These are phyloP conservation scores for Massarina eburnea DNA, from an alignment of 2,329 filamentous ascomycete genomes.

Conservation along the genomic window DNA sequence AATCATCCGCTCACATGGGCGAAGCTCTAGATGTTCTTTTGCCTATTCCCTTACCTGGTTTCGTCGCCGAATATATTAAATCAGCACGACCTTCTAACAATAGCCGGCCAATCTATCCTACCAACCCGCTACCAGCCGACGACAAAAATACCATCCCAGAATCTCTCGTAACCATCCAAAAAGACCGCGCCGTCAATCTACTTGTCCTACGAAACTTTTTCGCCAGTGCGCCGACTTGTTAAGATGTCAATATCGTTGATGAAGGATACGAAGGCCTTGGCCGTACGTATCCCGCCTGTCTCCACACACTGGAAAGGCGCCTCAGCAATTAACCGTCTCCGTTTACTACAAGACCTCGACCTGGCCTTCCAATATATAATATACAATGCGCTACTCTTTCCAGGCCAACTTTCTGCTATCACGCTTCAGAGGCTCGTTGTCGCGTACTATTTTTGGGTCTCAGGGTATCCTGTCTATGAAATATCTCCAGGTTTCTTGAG, in stretches of 20 bases:
- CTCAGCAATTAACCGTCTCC: constrained; percentile 29
- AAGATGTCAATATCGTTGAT: constrained; percentile 26
- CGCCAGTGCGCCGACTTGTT: background rate
- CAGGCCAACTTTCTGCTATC: constrained; percentile 13
- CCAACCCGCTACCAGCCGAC: background rate
- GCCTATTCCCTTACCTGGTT: constrained; percentile 11
- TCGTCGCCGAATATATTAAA: constrained; percentile 23
- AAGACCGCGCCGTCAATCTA: constrained; percentile 5
- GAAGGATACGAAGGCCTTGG: constrained; percentile 27
- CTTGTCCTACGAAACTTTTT: constrained; percentile 3
- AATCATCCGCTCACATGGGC: background rate
- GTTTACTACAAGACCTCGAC: constrained; percentile 29
- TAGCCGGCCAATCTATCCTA: constrained; percentile 8
- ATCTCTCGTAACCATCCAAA: background rate
- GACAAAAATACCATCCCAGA: constrained; percentile 2
- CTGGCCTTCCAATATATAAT: constrained; percentile 36
- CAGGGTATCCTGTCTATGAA: constrained; percentile 8
- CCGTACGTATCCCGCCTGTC: constrained; percentile 20
- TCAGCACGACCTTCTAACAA: constrained; percentile 20
- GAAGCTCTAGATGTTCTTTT: background rate
- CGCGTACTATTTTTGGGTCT: constrained; percentile 30
- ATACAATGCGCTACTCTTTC: constrained; percentile 25
- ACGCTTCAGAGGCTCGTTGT: constrained; percentile 14
- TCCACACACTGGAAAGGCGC: constrained; percentile 20
- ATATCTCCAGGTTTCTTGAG: constrained; percentile 15